These are phyloP conservation scores for Leccinellum rugosiceps DNA, from an alignment of 768 basidiomycete genomes.

Conservation along the genomic window DNA sequence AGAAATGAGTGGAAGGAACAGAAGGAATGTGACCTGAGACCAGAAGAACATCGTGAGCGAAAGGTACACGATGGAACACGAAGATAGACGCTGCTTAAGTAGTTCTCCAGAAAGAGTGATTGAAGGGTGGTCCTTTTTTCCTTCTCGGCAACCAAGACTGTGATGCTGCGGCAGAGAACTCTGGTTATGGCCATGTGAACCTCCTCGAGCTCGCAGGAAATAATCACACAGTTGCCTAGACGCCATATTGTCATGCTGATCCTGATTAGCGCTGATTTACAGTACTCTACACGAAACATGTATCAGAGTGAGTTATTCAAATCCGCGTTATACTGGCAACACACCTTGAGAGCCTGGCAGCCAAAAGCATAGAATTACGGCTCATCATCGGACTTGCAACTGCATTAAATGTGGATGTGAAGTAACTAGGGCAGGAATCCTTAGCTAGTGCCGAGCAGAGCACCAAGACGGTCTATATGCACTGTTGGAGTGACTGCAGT, in stretches of 20 bases:
- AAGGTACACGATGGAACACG: background rate
- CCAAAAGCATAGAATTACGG: background rate
- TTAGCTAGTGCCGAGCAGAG: background rate
- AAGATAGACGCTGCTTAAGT: constrained; percentile 10
- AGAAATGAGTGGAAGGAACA: constrained; percentile 22
- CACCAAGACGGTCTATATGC: too few species aligned
- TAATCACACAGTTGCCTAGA: constrained; percentile 1
- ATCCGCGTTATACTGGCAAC: background rate
- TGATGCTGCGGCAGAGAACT: background rate
- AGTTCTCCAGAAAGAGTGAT: background rate
- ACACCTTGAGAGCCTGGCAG: background rate
- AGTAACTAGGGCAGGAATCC: background rate
- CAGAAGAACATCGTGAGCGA: constrained; percentile 10
- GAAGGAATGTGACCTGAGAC: constrained; percentile 7
- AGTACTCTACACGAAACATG: constrained; percentile 4
- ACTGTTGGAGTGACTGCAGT: background rate
- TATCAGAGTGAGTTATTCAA: background rate
- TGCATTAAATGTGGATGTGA: background rate
- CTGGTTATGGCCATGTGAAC: background rate
- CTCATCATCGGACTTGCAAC: background rate
- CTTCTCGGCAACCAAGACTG: background rate
- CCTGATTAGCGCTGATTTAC: background rate
- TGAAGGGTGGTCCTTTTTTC: background rate
- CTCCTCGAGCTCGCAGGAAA: background rate
- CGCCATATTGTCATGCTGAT: background rate